A percentile compares a stretch with the other conserved stretches of the same genome.
Evolutionary conservation across 176 grass and related monocot genomes (phyloP).

Genomic region (Bonia amplexicaulis): DNA sequence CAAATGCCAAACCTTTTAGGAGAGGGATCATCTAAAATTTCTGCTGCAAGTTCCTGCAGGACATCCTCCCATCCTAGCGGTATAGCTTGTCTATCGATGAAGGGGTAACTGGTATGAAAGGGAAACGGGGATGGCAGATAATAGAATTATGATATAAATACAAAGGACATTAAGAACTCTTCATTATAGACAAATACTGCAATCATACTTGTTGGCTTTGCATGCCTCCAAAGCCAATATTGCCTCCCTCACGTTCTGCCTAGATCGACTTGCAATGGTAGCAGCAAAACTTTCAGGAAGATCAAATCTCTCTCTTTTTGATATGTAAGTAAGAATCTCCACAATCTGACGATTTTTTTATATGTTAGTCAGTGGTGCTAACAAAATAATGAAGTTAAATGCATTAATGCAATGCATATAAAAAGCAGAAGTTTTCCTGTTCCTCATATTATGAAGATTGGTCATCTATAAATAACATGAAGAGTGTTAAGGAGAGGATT

Average conservation of each 20-base stretch:
- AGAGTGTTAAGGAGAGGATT: too few species aligned
- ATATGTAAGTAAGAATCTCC: slow-evolving; percentile 58
- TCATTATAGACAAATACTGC: neutral
- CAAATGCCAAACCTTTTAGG: slow-evolving; percentile 39
- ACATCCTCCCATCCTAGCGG: slow-evolving; percentile 53
- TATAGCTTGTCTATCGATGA: slow-evolving; percentile 60
- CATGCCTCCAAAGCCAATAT: slow-evolving; percentile 75
- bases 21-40: slow-evolving; percentile 60
- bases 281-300: slow-evolving; percentile 50
- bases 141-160: neutral
- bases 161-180: neutral
- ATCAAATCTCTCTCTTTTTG: slow-evolving; percentile 51
- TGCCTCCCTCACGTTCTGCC: slow-evolving; percentile 60
- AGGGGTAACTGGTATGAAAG: slow-evolving; percentile 51
- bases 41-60: slow-evolving; percentile 53
- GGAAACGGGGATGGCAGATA: neutral
- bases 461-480: neutral
- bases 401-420: neutral
- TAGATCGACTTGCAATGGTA: slow-evolving; percentile 46
- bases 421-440: neutral
- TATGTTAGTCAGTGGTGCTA: neutral
- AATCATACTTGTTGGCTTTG: slow-evolving; percentile 50
- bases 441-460: neutral
- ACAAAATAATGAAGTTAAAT: slow-evolving; percentile 1
- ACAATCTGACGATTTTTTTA: slow-evolving; percentile 33